phyloP scores from a whole-genome alignment of 2,329 filamentous ascomycete genomes.

The Tolypocladium tropicale region DNA sequence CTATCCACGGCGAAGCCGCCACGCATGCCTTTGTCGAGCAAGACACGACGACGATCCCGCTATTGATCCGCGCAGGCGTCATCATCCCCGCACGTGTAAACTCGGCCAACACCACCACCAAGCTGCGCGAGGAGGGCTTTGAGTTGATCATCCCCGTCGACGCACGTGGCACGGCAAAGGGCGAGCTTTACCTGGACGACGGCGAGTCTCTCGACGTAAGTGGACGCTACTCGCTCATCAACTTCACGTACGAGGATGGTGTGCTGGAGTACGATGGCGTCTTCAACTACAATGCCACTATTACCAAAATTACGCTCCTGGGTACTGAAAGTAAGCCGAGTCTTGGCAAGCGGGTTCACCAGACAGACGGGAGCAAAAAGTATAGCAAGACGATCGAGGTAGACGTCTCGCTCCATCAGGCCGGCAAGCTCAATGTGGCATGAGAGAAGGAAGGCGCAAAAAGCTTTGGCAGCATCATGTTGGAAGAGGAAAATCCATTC shows the following conservation, averaged over 20 bases:
- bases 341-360: slow-evolving; percentile 1
- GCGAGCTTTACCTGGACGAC: slow-evolving; percentile 68
- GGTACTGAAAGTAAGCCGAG: slow-evolving; percentile 14
- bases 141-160: slow-evolving; percentile 60
- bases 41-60: slow-evolving; percentile 43
- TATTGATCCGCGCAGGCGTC: slow-evolving; percentile 55
- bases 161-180: slow-evolving; percentile 49
- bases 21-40: slow-evolving; percentile 25
- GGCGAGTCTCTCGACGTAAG: slow-evolving; percentile 56
- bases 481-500: too few species aligned
- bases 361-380: slow-evolving; percentile 2
- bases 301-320: slow-evolving; percentile 41
- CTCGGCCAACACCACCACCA: slow-evolving; percentile 52
- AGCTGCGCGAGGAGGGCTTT: slow-evolving; percentile 55
- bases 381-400: slow-evolving; percentile 11
- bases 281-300: slow-evolving; percentile 40
- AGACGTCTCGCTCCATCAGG: slow-evolving; percentile 11
- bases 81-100: slow-evolving; percentile 51
- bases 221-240: slow-evolving; percentile 39
- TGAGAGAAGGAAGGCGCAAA: not conserved
- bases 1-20: slow-evolving; percentile 28
- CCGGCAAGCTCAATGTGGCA: slow-evolving; percentile 4
- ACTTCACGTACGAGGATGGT: slow-evolving; percentile 47
- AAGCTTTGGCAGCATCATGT: not conserved
- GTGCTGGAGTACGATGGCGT: slow-evolving; percentile 38